These are phyloP conservation scores for Passiflora organensis DNA, from an alignment of 345 rosid genomes.

Conservation along the genomic window DNA sequence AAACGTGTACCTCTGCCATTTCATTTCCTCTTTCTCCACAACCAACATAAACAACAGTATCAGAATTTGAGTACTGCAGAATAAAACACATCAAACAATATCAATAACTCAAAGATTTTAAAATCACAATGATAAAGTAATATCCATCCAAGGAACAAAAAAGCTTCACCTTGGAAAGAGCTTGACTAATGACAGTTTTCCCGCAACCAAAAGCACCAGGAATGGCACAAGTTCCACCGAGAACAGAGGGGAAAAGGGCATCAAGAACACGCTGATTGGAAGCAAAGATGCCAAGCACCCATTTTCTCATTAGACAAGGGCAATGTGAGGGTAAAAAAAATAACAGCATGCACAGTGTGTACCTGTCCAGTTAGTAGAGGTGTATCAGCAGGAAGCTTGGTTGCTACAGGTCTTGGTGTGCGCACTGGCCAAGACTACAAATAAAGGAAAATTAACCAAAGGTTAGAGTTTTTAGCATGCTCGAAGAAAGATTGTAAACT, in stretches of 20 bases:
- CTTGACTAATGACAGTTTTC: slow-evolving; percentile 99
- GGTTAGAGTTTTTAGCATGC: not conserved
- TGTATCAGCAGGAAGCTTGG: slow-evolving; percentile 99
- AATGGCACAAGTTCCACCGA: slow-evolving; percentile 99
- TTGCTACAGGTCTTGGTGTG: slow-evolving; percentile 96
- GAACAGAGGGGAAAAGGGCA: slow-evolving; percentile 99
- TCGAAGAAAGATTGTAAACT: not conserved
- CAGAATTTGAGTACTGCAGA: slow-evolving; percentile 95
- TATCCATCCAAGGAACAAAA: not conserved
- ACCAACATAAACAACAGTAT: slow-evolving; percentile 96
- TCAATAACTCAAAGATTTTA: slow-evolving; percentile 9
- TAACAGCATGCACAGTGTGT: no score
- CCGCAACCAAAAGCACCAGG: slow-evolving; percentile 99
- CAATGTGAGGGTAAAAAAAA: no score
- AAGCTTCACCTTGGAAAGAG: slow-evolving; percentile 90
- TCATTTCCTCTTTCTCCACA: slow-evolving; percentile 99
- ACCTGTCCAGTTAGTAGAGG: slow-evolving; percentile 98
- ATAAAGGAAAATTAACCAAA: slow-evolving; percentile 15
- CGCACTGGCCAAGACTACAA: slow-evolving; percentile 99
- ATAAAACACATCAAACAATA: slow-evolving; percentile 12
- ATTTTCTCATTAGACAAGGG: no score
- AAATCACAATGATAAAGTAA: not conserved
- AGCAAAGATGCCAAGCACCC: slow-evolving; percentile 23
- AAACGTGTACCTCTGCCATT: slow-evolving; percentile 85
- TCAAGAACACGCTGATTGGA: slow-evolving; percentile 88